Base-by-base conservation (phyloP, 208 protist species). In the Crithidia sp. region DNA sequence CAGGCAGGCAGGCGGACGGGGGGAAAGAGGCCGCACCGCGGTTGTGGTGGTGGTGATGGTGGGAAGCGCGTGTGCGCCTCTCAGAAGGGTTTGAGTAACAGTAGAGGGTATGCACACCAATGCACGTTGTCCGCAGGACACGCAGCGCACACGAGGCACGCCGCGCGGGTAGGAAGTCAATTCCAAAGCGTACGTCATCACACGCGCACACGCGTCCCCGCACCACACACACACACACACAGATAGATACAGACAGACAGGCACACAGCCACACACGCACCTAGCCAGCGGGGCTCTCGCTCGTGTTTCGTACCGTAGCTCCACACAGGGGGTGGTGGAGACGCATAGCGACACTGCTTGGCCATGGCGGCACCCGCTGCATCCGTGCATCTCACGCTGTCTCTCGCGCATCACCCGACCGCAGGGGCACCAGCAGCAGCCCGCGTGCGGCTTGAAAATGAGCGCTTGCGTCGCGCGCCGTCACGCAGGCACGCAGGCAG, bases 151-250 rank as follows among this genome's bases (percentile, higher is more conserved):
- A 53, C 61, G 36, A 53, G 61, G 61, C 58, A 50, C 59, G 40
- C 68, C 68, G 67, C 57, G 53, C 67, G 59, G 57, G 55, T 73
- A 37, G 67, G 57, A 28, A 45, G 67, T 73, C 67, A 73, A 73
- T 66, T 65, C 68, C 57, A 74, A 74, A 65, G 59, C 68, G 68
- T 66, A 74, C 68, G 28, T 79, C 63, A 63, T 74, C 74, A 84
- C 9, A 72, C 28, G 93, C 88, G 49, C 90, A 28, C 92, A 55
- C 55, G 88, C 86, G 12, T 87, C 16, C 64, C 89, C 67, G 82
- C 87, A 93, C 28, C 28, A 28, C 28, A 28, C 28, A 28, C 43
- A 82, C 94, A 28, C 28, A 28, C 28, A 28, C 0, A 28, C n/a
- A n/a, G n/a, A n/a, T n/a, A n/a, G n/a, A n/a, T n/a, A n/a, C 28